Percentiles rank a stretch among this genome's conserved stretches.
Evolutionary conservation across 2,329 filamentous ascomycete species (phyloP).

Genomic region (Fusarium sp.): DNA sequence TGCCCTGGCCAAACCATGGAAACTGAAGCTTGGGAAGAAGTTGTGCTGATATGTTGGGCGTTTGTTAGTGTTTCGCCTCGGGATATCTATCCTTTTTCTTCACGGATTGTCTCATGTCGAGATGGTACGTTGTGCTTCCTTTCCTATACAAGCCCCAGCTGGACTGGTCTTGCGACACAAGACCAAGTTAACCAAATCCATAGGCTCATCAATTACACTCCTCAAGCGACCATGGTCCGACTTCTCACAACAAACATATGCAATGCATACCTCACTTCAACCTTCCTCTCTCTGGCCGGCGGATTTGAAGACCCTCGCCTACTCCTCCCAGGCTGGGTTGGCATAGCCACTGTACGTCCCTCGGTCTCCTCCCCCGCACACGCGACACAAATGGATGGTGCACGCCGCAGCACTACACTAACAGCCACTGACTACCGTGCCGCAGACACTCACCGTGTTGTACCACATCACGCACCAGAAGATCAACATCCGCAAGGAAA

Average conservation of each 20-base stretch:
- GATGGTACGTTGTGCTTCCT: slow-evolving; percentile 68
- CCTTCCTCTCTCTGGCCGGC: slow-evolving; percentile 77
- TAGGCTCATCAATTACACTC: slow-evolving; percentile 87
- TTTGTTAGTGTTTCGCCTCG: slow-evolving; percentile 75
- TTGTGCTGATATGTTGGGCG: slow-evolving; percentile 21
- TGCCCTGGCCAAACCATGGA: background rate
- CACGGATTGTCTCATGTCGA: slow-evolving; percentile 85
- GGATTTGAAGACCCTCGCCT: slow-evolving; percentile 78
- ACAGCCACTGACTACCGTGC: slow-evolving; percentile 11
- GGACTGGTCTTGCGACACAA: slow-evolving; percentile 6
- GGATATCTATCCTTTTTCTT: slow-evolving; percentile 87
- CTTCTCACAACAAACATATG: slow-evolving; percentile 80
- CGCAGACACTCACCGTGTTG: slow-evolving; percentile 76
- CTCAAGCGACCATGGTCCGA: slow-evolving; percentile 82
- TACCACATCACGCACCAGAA: slow-evolving; percentile 84
- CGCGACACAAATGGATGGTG: slow-evolving; percentile 10
- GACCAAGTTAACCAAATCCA: slow-evolving; percentile 19
- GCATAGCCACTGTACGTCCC: slow-evolving; percentile 75
- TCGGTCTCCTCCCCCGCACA: background rate
- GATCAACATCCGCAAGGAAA: slow-evolving; percentile 84
- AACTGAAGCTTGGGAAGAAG: background rate
- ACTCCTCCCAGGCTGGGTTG: slow-evolving; percentile 82
- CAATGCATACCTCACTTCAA: slow-evolving; percentile 81
- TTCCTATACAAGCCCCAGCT: background rate
- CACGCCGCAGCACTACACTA: slow-evolving; percentile 16